Base-by-base conservation (phyloP, 1,139 yeast species). In the Yamadazyma dendronema region DNA sequence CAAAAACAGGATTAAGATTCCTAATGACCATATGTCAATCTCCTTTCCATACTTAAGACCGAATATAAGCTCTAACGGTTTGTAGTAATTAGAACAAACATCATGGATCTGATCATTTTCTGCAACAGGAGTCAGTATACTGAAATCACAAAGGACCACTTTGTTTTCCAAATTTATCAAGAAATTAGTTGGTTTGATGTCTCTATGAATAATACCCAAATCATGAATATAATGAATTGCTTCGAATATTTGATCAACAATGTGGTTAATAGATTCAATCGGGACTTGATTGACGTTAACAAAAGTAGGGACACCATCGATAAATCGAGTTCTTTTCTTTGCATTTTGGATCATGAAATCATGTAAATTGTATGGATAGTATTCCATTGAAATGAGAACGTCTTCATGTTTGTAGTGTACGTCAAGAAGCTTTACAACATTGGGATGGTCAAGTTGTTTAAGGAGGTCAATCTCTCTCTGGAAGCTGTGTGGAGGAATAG, bases 1-100 rank as follows among this genome's bases (percentile, higher is more conserved):
- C 35, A 89, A 54, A 36, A 77, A 66, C n/a, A 86, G 77, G 41
- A 84, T 54, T 1, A 87, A 49, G 7, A 92, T 74, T 2, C 92
- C 95, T 14, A 83, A 54, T 0, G 87, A 67, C 97, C 97, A 92
- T 21, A 88, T 68, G 54, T 92, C 98, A 4, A 90, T 67, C 30
- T 74, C 80, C 29, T 56, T 58, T 2, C 75, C 62, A 56, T 92
- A 92, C 41, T 74, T 69, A 7, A 69, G 65, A 0, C 94, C 89
- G 41, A 88, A 76, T 34, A 92, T 63, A 34, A 87, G 64, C 53
- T 92, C 97, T 0, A 97, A 95, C 0, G 97, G 85, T 49, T 88
- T 84, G 61, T 81, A 92, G 31, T 75, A 73, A 0, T 85, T 81
- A 0, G 96, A 84, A 19, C 87, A 76, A 3, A 92, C 82, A 53